phyloP scores from a whole-genome alignment of 2,329 filamentous ascomycete genomes.

The Bipolaris cookei region DNA sequence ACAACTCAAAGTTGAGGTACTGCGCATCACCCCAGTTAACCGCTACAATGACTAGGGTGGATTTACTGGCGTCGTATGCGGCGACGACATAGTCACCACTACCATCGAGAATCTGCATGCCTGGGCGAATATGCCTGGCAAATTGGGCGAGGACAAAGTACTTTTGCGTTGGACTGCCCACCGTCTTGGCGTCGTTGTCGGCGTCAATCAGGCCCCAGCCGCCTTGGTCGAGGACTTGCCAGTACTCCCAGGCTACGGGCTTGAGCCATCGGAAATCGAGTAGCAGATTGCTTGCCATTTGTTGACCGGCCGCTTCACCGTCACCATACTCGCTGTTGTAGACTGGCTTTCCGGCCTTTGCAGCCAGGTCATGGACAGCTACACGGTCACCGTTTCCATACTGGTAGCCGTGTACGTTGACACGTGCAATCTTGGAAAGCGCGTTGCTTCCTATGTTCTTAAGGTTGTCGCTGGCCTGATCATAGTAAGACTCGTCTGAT shows the following conservation, averaged over 20 bases:
- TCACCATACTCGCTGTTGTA: constrained; percentile 18
- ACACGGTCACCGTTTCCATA: constrained; percentile 9
- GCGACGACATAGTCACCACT: constrained; percentile 11
- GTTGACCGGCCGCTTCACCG: constrained; percentile 5
- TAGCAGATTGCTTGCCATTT: constrained; percentile 7
- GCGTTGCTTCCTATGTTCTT: constrained; percentile 12
- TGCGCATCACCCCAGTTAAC: constrained; percentile 12
- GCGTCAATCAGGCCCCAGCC: constrained; percentile 14
- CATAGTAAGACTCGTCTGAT: constrained; percentile 17
- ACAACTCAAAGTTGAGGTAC: constrained; percentile 16
- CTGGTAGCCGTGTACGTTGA: constrained; percentile 16
- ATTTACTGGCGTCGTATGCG: constrained; percentile 12
- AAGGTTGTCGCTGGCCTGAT: constrained; percentile 10
- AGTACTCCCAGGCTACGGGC: constrained; percentile 14
- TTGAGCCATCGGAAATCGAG: constrained; percentile 13
- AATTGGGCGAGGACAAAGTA: constrained; percentile 16
- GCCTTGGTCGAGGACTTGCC: constrained; percentile 12
- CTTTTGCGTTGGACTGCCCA: constrained; percentile 11
- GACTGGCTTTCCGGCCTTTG: constrained; percentile 3
- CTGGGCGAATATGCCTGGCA: constrained; percentile 11
- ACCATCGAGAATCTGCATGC: constrained; percentile 15
- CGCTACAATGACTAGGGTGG: constrained; percentile 10
- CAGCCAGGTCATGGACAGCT: constrained; percentile 4
- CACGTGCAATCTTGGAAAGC: constrained; percentile 9
- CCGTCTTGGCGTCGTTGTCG: constrained; percentile 13